Percentiles rank a stretch among this genome's conserved stretches.
Conservation (phyloP, 768 basidiomycete genomes). For the Polyporus arcularius region DNA sequence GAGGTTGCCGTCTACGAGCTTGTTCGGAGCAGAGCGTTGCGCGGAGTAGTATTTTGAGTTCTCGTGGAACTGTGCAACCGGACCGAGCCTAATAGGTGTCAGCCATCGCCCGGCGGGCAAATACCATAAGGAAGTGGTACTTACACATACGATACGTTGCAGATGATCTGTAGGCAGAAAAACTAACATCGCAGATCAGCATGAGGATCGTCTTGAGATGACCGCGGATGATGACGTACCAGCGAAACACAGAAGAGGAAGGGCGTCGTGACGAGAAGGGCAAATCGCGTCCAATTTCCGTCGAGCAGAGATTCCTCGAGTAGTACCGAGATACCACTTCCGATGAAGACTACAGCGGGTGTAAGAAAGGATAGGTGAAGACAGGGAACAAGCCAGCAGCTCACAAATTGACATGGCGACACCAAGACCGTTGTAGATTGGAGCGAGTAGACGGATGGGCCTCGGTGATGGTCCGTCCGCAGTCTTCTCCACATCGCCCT, state of each 20-base stretch:
- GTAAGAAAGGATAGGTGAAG: not conserved
- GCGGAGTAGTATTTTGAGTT: conserved; percentile 87
- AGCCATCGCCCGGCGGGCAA: not conserved
- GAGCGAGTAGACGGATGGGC: conserved; percentile 62
- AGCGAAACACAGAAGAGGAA: conserved; percentile 77
- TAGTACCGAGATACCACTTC: conserved; percentile 55
- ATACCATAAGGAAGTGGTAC: conserved; percentile 24
- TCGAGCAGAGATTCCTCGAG: conserved; percentile 73
- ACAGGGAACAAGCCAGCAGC: conserved; percentile 20
- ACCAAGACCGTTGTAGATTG: conserved; percentile 70
- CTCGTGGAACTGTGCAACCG: conserved; percentile 82
- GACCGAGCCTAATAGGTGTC: conserved; percentile 58
- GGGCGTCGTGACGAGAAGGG: conserved; percentile 63
- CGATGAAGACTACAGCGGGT: conserved; percentile 59
- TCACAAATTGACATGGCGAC: conserved; percentile 64
- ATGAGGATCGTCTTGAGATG: not conserved
- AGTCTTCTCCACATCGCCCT: conserved; percentile 55
- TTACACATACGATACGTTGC: conserved; percentile 66
- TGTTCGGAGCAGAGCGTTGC: conserved; percentile 57
- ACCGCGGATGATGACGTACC: conserved; percentile 41
- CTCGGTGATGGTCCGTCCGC: conserved; percentile 31
- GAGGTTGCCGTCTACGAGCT: conserved; percentile 60
- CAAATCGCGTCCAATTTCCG: conserved; percentile 61
- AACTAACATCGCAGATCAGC: conserved; percentile 46
- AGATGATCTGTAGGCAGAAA: conserved; percentile 68